Evolutionary conservation across 164 flowering plant genomes (phyloP), one percentile per base, ranked within the genome.

Genomic region (Stephania cephalantha): DNA sequence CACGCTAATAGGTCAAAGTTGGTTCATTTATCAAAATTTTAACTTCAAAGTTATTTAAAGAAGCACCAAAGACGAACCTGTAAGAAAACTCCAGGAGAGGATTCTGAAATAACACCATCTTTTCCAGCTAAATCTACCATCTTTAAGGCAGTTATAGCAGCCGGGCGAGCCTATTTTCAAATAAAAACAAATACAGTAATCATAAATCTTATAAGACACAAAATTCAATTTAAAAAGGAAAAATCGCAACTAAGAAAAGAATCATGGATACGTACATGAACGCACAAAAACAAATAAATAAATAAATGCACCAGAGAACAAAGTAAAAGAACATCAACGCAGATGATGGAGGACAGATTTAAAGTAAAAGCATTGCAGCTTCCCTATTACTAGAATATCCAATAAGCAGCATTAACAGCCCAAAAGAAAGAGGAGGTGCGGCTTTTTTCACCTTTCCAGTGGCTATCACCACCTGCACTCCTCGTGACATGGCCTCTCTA

Each of bases 51-150:
- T 22, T 30, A 20, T 52, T 18, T 31, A 42, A 66, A 67, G 74
- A n/a, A 70, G 64, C 68, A 18, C n/a, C 44, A 73, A 18, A 63
- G 35, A 70, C 22, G 75, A 75, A 95, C 99, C 98, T 95, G 99
- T 79, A 95, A 71, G 81, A 92, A 95, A 72, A 95, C 97, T 45
- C 99, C 99, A 71, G 98, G 97, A 63, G 97, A 87, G 71, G 69
- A 84, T 77, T 90, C 92, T 3, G 98, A 91, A 67, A 85, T 81
- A 79, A 93, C 73, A 53, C 97, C 97, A 80, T 85, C 90, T 78
- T 81, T 87, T 71, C 99, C 99, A 78, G 87, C 89, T 78, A 95
- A 86, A 83, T 84, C 94, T 73, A 85, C 97, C 81, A 70, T 79
- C 86, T 82, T 82, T 79, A 95, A 69, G 82, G 84, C 78, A 68